Evolutionary conservation across 164 flowering plant genomes (phyloP).

Genomic region (Magnolia kwangsiensis): DNA sequence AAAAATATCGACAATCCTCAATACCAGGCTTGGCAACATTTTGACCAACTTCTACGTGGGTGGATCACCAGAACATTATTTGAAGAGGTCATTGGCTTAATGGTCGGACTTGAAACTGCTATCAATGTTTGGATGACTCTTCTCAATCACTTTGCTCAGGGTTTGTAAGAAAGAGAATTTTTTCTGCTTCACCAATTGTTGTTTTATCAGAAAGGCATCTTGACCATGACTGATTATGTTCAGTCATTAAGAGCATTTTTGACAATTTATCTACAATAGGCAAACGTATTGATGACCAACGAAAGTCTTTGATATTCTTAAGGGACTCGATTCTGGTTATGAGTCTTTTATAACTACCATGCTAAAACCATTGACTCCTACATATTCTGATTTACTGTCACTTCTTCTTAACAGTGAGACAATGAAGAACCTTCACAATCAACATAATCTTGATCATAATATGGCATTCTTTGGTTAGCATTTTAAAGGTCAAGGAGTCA

Average conservation of each 20-base stretch:
- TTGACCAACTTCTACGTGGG: neutral
- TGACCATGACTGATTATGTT: neutral
- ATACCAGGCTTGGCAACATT: neutral
- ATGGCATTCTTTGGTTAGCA: neutral
- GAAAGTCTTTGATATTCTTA: neutral
- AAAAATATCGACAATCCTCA: neutral
- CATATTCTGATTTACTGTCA: neutral
- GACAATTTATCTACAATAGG: neutral
- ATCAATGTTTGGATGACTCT: neutral
- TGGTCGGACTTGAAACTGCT: slow-evolving; percentile 4
- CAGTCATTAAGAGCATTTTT: neutral
- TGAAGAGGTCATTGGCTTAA: neutral
- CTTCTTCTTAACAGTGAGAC: neutral
- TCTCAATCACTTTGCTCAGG: neutral
- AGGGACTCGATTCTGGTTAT: neutral
- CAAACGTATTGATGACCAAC: neutral
- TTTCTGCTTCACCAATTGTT: neutral
- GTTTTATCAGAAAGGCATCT: neutral
- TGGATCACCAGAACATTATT: slow-evolving; percentile 4
- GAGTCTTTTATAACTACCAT: slow-evolving; percentile 3
- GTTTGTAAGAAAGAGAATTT: neutral
- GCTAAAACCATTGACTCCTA: neutral
- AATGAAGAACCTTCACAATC: neutral
- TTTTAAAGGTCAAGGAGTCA: neutral
- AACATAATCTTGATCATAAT: neutral